Evolutionary conservation across 2,329 filamentous ascomycete genomes (phyloP).

Genomic region (Ploettnerulaceae sp.): DNA sequence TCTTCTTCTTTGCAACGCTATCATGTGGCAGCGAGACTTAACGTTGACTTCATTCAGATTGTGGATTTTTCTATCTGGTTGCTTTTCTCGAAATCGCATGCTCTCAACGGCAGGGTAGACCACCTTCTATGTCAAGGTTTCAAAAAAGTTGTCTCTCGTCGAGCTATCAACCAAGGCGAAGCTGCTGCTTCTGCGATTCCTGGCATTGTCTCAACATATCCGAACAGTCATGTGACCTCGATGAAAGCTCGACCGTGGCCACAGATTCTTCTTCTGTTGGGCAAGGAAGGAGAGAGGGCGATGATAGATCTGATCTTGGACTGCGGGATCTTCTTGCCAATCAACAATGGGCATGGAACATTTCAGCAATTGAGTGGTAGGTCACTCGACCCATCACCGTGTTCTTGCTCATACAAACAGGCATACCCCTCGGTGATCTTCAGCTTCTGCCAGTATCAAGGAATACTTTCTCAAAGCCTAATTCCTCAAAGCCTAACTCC

Average conservation of each 20-base stretch:
- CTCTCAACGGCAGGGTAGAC: conserved; percentile 48
- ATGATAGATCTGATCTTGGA: conserved; percentile 75
- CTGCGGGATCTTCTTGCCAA: conserved; percentile 66
- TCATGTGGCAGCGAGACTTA: conserved; percentile 3
- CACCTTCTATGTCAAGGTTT: conserved; percentile 85
- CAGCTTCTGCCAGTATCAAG: conserved; percentile 16
- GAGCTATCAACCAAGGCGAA: conserved; percentile 21
- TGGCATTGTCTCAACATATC: conserved; percentile 58
- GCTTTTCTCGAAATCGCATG: conserved; percentile 59
- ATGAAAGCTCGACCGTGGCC: conserved; percentile 73
- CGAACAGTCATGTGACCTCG: conserved; percentile 64
- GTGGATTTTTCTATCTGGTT: conserved; percentile 74
- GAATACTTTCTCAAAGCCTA: neutral
- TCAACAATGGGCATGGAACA: conserved; percentile 58
- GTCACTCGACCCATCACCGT: conserved; percentile 21
- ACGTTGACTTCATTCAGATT: conserved; percentile 46
- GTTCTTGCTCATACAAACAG: neutral
- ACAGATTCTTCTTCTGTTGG: conserved; percentile 67
- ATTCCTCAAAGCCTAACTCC: too few relatives aligned
- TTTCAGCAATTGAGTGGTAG: conserved; percentile 75
- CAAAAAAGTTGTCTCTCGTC: conserved; percentile 41
- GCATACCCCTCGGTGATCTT: conserved; percentile 23
- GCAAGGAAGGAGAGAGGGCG: conserved; percentile 67
- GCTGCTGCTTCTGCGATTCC: conserved; percentile 49
- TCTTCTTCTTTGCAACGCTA: conserved; percentile 10